phyloP scores from a whole-genome alignment of 2,329 filamentous ascomycete species.

The Talaromyces sp. region DNA sequence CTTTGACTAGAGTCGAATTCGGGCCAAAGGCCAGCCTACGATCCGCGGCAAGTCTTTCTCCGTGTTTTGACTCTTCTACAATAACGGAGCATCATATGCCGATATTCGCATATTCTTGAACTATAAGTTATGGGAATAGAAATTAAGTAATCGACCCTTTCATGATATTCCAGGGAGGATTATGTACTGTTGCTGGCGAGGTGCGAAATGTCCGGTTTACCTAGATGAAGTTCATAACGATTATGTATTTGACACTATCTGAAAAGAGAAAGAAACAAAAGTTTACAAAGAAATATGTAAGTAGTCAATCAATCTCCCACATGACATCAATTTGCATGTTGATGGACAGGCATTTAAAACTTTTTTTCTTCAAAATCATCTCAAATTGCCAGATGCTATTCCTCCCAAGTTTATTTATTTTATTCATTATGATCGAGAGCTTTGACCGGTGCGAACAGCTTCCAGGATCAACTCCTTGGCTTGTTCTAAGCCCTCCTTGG shows the following conservation, averaged over 20 bases:
- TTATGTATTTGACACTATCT: constrained; percentile 8
- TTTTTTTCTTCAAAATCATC: background rate
- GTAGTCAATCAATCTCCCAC: constrained; percentile 7
- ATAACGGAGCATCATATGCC: background rate
- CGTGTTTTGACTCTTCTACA: background rate
- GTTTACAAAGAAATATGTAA: constrained; percentile 16
- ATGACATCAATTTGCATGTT: constrained; percentile 5
- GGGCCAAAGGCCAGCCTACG: background rate
- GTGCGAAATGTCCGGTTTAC: too few species aligned
- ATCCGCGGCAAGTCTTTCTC: constrained; percentile 7
- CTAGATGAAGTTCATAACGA: background rate
- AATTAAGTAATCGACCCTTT: too few species aligned
- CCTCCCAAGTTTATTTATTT: background rate
- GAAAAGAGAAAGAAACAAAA: constrained; percentile 11
- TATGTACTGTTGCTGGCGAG: too few species aligned
- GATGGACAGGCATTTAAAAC: constrained; percentile 11
- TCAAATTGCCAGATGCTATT: background rate
- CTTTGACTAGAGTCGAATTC: background rate
- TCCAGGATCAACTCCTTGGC: constrained; percentile 85
- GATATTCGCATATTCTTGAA: background rate
- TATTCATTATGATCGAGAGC: constrained; percentile 8
- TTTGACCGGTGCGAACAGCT: constrained; percentile 56
- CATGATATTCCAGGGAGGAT: too few species aligned
- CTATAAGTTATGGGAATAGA: too few species aligned
- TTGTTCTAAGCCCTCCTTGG: constrained; percentile 72